phyloP scores from a whole-genome alignment of 345 rosid species.

The Gossypium thurberi region DNA sequence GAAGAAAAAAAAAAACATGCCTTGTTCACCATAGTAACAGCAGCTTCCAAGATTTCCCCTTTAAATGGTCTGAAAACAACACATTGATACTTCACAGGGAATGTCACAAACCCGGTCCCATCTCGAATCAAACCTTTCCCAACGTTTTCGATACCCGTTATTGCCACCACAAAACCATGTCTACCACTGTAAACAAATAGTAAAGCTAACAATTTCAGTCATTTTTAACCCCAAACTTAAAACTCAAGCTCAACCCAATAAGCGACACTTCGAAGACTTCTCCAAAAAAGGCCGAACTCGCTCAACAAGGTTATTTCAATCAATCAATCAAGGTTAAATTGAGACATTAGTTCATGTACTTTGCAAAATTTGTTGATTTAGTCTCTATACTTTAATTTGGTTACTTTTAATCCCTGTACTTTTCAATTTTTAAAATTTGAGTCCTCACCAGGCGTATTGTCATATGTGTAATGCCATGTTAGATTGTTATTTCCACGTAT shows the following conservation, averaged over 20 bases:
- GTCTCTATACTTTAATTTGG: no score
- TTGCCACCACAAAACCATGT: slow-evolving; percentile 91
- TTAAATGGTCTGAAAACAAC: slow-evolving; percentile 86
- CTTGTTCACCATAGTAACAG: slow-evolving; percentile 88
- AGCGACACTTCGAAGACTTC: no score
- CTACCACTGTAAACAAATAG: slow-evolving; percentile 47
- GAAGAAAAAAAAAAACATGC: slow-evolving; percentile 14
- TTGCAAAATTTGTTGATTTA: no score
- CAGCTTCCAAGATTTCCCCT: slow-evolving; percentile 92
- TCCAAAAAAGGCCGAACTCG: no score
- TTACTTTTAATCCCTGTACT: no score
- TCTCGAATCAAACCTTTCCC: slow-evolving; percentile 90
- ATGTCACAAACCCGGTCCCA: slow-evolving; percentile 83
- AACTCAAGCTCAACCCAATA: no score
- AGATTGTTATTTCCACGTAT: no score
- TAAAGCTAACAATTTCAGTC: not conserved
- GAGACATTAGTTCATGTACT: no score
- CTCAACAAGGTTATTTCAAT: not conserved
- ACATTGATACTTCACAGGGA: slow-evolving; percentile 82
- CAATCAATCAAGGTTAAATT: not conserved
- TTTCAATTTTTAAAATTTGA: no score
- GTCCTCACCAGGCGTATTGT: no score
- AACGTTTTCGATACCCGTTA: slow-evolving; percentile 72
- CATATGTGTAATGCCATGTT: no score
- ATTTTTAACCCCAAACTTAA: not conserved